phyloP scores from a whole-genome alignment of 108 stramenopile genomes.

The Fragilaria radians region DNA sequence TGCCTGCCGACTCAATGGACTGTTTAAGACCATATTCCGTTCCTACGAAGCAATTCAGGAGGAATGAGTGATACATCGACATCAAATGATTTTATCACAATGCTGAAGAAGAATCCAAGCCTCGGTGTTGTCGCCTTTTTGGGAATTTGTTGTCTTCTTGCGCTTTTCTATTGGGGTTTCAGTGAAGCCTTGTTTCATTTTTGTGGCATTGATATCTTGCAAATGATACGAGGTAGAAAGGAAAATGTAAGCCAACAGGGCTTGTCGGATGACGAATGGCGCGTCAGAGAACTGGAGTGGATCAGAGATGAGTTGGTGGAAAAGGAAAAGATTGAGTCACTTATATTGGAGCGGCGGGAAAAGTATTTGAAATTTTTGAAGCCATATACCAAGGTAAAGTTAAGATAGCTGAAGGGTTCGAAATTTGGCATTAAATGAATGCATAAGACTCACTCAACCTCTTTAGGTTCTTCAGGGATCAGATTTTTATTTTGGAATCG shows the following conservation, averaged over 20 bases:
- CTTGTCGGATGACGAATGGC: no score
- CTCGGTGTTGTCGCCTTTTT: no score
- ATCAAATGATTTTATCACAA: no score
- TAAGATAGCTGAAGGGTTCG: not conserved
- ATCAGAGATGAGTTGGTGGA: not conserved
- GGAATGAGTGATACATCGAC: no score
- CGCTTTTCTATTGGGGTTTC: not conserved
- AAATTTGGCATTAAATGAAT: not conserved
- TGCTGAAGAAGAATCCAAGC: no score
- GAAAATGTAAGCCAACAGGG: not conserved
- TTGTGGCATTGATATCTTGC: not conserved
- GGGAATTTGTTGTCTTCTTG: no score
- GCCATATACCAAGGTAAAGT: conserved; percentile 33
- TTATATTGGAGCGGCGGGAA: conserved; percentile 13
- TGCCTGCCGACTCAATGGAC: no score
- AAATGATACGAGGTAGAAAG: not conserved
- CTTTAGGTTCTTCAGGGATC: not conserved
- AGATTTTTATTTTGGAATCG: not conserved
- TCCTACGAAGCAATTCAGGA: no score
- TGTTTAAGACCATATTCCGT: no score
- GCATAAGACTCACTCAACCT: not conserved
- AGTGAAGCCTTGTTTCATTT: not conserved
- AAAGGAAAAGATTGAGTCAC: not conserved
- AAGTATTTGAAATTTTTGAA: conserved; percentile 32
- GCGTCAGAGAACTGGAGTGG: no score